A percentile compares a stretch with the other conserved stretches of the same genome.
These are phyloP conservation scores for Nicotiana sylvestris DNA, from an alignment of 257 asterid species.

Conservation along the genomic window DNA sequence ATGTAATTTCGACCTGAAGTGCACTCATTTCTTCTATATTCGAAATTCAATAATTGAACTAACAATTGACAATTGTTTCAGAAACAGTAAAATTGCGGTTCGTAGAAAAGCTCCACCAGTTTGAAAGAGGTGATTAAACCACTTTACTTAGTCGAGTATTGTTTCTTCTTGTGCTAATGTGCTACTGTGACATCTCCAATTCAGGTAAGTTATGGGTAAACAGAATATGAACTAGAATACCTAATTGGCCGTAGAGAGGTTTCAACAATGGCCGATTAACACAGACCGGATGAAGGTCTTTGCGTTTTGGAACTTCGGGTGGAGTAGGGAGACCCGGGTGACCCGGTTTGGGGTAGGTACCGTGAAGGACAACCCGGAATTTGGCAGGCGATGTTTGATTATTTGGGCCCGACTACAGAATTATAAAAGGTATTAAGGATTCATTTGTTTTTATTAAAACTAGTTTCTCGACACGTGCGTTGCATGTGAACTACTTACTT, in stretches of 20 bases:
- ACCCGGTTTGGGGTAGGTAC: not conserved
- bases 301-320: not conserved
- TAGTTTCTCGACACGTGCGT: no score
- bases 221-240: not conserved
- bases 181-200: not conserved
- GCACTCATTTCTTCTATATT: no score
- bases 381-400: not conserved
- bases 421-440: no score
- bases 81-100: not conserved
- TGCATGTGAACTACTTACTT: no score
- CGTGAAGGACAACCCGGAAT: no score
- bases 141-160: not conserved
- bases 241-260: not conserved
- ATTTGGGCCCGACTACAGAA: no score
- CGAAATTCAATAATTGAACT: not conserved
- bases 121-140: not conserved
- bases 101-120: not conserved
- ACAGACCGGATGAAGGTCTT: not conserved
- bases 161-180: not conserved
- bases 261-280: not conserved
- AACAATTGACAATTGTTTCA: not conserved
- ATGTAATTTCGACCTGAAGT: not conserved
- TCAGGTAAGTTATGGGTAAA: not conserved
- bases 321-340: not conserved
- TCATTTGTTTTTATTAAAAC: no score